Evolutionary conservation across 345 rosid genomes (phyloP), one percentile per base, ranked within the genome.

Genomic region (Rubroshorea leprosula): DNA sequence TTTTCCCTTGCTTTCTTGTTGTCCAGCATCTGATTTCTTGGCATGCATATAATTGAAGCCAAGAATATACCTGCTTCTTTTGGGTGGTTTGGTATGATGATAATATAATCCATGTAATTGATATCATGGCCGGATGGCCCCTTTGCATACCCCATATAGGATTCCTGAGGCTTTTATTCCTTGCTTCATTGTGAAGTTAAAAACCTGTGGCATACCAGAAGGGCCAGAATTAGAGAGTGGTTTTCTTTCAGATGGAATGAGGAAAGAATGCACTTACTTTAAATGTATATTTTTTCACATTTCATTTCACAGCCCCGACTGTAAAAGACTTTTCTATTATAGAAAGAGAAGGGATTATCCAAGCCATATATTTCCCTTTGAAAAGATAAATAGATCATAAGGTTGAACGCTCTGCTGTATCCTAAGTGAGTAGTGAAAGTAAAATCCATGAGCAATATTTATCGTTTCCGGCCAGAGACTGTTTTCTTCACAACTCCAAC

Each of bases 401-500:
- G 41, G 3, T 14, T 17, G 41, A n/a, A n/a, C n/a, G n/a, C n/a
- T n/a, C n/a, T n/a, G n/a, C n/a, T n/a, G n/a, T n/a, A n/a, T n/a
- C n/a, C 35, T 9, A 29, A 29, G 35, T 4, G 35, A 29, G 35
- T 29, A 29, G 35, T 18, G 12, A 35, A 35, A 35, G 41, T 29
- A 9, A 29, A 29, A 29, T 29, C 5, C 35, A n/a, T 29, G 35
- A 9, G 35, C 9, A 9, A 29, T 59, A 29, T 82, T n/a, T 67
- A 79, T 62, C 68, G 61, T 80, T 84, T 89, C 54, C 84, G 68
- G 60, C 97, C 91, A 0, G 96, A 81, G 53, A 93, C 96, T 0
- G 97, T 93, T 68, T 89, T 84, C 82, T 93, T 93, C 51, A 89
- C 99, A 5, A 68, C 99, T 31, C 97, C 99, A 7, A 89, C 89